A percentile compares a stretch with the other conserved stretches of the same genome.
phyloP scores from a whole-genome alignment of 2,329 filamentous ascomycete species.

The Biscogniauxia marginata region DNA sequence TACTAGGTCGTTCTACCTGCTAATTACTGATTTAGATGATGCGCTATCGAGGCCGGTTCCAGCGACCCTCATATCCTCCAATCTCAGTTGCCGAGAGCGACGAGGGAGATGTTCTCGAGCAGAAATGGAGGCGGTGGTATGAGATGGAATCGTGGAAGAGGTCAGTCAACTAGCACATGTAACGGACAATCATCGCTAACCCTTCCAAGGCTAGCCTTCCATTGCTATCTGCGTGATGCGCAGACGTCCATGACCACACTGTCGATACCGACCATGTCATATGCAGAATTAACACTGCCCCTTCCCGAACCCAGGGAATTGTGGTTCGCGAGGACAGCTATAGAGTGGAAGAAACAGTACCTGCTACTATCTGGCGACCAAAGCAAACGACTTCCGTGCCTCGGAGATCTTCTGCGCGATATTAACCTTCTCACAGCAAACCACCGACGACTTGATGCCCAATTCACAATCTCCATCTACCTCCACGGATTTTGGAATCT shows the following conservation, averaged over 20 bases:
- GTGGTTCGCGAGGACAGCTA: slow-evolving; percentile 64
- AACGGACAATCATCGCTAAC: slow-evolving; percentile 1
- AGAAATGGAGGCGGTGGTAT: slow-evolving; percentile 66
- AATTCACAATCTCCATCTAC: slow-evolving; percentile 57
- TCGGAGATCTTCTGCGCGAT: slow-evolving; percentile 57
- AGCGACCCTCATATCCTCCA: slow-evolving; percentile 51
- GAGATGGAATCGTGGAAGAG: slow-evolving; percentile 66
- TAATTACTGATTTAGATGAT: slow-evolving; percentile 43
- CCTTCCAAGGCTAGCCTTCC: slow-evolving; percentile 55
- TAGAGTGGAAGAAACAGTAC: slow-evolving; percentile 63
- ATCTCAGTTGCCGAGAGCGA: slow-evolving; percentile 54
- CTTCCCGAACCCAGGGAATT: slow-evolving; percentile 60
- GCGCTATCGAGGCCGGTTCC: slow-evolving; percentile 57
- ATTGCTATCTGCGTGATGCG: slow-evolving; percentile 63
- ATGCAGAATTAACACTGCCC: slow-evolving; percentile 65
- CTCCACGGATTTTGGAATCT: slow-evolving; percentile 65
- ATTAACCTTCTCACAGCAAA: slow-evolving; percentile 50
- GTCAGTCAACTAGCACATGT: slow-evolving; percentile 27
- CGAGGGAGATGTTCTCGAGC: slow-evolving; percentile 53
- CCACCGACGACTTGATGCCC: slow-evolving; percentile 52
- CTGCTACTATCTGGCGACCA: slow-evolving; percentile 41
- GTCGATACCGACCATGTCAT: slow-evolving; percentile 64
- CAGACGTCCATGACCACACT: slow-evolving; percentile 67
- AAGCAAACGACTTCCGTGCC: slow-evolving; percentile 45
- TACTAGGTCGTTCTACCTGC: background rate